A percentile compares a stretch with the other conserved stretches of the same genome.
These are phyloP conservation scores for Apiospora pterosperma DNA, from an alignment of 2,329 filamentous ascomycete genomes.

Conservation along the genomic window DNA sequence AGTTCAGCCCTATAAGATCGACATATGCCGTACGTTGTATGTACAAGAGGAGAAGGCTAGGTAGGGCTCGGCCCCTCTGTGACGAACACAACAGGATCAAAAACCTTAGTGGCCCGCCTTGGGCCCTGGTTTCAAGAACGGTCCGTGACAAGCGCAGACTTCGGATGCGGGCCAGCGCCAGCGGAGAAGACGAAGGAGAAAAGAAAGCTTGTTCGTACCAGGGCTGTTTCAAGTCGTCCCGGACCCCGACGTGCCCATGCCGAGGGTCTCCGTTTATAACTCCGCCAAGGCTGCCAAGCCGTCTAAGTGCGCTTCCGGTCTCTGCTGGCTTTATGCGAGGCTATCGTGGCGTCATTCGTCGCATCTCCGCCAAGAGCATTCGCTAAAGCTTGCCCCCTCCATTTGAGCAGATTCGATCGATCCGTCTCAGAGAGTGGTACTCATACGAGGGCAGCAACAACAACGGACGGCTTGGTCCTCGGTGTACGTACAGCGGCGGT, in stretches of 20 bases:
- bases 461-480: background rate
- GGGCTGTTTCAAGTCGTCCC: background rate
- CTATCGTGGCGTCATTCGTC: background rate
- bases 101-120: too few relatives aligned
- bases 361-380: background rate
- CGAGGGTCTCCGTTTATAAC: background rate
- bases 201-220: background rate
- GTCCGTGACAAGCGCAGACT: too few relatives aligned
- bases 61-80: too few relatives aligned
- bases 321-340: background rate
- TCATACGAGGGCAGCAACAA: too few relatives aligned
- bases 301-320: background rate
- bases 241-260: background rate
- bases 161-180: too few relatives aligned
- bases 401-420: background rate
- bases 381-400: background rate
- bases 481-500: background rate
- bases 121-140: too few relatives aligned
- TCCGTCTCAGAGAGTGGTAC: too few relatives aligned
- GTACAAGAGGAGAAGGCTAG: background rate
- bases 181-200: background rate
- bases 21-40: background rate
- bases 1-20: background rate
- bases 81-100: too few relatives aligned
- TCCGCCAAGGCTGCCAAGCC: background rate